Evolutionary conservation across 2,329 filamentous ascomycete genomes (phyloP).

Genomic region (Neofusicoccum parvum): DNA sequence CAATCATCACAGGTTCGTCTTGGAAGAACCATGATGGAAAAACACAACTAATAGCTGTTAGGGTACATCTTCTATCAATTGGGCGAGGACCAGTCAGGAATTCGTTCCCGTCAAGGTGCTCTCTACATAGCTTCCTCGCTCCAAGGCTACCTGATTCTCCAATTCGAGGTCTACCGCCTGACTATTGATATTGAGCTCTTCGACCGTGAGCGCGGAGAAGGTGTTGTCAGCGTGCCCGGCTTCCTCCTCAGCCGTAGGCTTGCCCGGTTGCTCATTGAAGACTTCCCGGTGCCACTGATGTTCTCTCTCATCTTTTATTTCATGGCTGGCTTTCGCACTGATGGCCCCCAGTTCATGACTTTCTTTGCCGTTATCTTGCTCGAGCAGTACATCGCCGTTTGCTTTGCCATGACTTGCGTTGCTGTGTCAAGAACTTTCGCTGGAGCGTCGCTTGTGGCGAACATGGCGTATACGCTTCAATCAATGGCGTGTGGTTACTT

Average conservation of each 20-base stretch:
- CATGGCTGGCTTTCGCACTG: constrained; percentile 71
- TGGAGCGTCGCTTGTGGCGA: constrained; percentile 70
- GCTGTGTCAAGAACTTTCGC: constrained; percentile 68
- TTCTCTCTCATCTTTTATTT: constrained; percentile 76
- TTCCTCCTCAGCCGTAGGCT: constrained; percentile 72
- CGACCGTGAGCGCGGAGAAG: constrained; percentile 73
- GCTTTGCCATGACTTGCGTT: constrained; percentile 69
- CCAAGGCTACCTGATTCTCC: constrained; percentile 74
- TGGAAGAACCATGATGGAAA: constrained; percentile 44
- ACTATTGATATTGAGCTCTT: constrained; percentile 75
- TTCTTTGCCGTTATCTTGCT: constrained; percentile 71
- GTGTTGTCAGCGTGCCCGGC: constrained; percentile 68
- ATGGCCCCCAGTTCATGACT: constrained; percentile 66
- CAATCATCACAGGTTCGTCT: constrained; percentile 61
- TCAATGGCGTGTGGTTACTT: constrained; percentile 77
- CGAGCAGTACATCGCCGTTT: constrained; percentile 73
- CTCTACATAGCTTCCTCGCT: constrained; percentile 72
- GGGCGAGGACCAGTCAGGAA: constrained; percentile 67
- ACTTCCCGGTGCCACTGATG: constrained; percentile 70
- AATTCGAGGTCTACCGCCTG: constrained; percentile 76
- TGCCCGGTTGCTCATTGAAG: constrained; percentile 69
- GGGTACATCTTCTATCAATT: constrained; percentile 64
- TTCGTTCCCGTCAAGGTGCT: constrained; percentile 72
- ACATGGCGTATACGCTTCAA: constrained; percentile 72
- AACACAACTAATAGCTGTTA: not conserved